Conservation (phyloP, 139 green algal genomes). For the Parachlorella kessleri region DNA sequence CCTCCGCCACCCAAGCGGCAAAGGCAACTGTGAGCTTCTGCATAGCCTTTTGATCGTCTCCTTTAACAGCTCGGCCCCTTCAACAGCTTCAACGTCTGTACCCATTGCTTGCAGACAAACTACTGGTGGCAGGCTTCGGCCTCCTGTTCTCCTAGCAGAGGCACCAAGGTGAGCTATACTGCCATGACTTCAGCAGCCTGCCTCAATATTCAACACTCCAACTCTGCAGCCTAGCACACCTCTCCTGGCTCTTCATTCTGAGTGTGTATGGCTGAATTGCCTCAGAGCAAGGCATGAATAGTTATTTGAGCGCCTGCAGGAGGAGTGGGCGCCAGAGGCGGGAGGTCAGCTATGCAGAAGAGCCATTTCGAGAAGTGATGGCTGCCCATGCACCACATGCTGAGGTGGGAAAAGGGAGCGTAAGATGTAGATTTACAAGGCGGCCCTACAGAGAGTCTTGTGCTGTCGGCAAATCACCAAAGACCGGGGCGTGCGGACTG, state of each 20-base stretch:
- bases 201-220: not conserved
- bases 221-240: not conserved
- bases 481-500: not conserved
- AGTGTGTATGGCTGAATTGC: not conserved
- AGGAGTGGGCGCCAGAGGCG: slow-evolving; percentile 13
- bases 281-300: not conserved
- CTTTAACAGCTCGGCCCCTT: not conserved
- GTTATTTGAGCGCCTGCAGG: not conserved
- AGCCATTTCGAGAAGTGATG: not conserved
- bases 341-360: slow-evolving; percentile 14
- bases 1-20: not conserved
- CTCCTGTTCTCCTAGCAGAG: not conserved
- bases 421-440: not conserved
- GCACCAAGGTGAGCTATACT: not conserved
- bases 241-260: not conserved
- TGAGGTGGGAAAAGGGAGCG: not conserved
- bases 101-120: not conserved
- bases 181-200: not conserved
- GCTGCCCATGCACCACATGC: not conserved
- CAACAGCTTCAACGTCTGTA: not conserved
- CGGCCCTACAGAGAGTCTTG: not conserved
- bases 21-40: not conserved
- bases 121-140: not conserved
- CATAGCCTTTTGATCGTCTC: too few species aligned
- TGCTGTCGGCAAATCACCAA: not conserved